Evolutionary conservation across 2,329 filamentous ascomycete species (phyloP).

Genomic region (Phaeophleospora eucalypticola): DNA sequence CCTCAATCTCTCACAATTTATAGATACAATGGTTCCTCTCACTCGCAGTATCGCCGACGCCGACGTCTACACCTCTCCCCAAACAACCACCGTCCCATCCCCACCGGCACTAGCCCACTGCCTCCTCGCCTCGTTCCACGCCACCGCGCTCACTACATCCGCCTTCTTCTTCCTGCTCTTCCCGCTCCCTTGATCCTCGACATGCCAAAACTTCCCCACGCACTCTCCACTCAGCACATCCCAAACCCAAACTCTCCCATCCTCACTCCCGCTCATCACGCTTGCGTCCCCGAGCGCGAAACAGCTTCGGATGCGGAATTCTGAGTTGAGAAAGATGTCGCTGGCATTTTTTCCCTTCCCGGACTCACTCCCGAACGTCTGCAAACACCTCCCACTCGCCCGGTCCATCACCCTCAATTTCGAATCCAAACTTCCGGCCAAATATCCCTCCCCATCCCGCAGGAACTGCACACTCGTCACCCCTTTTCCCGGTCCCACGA

Average conservation of each 20-base stretch:
- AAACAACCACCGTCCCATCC: slow-evolving; percentile 41
- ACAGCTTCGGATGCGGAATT: slow-evolving; percentile 69
- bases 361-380: slow-evolving; percentile 59
- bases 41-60: no score
- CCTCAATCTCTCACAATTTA: no score
- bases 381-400: slow-evolving; percentile 66
- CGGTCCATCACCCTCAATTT: slow-evolving; percentile 78
- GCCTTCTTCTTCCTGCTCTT: slow-evolving; percentile 36
- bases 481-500: slow-evolving; percentile 46
- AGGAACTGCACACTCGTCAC: slow-evolving; percentile 75
- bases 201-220: slow-evolving; percentile 56
- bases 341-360: no score
- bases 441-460: slow-evolving; percentile 66
- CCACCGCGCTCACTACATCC: slow-evolving; percentile 47
- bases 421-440: slow-evolving; percentile 73
- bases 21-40: no score
- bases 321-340: slow-evolving; percentile 60
- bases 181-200: slow-evolving; percentile 17
- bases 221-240: slow-evolving; percentile 72
- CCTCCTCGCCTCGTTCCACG: slow-evolving; percentile 43
- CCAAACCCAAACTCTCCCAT: slow-evolving; percentile 73
- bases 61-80: no score
- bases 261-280: slow-evolving; percentile 77
- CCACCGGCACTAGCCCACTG: slow-evolving; percentile 49
- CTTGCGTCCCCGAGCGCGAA: slow-evolving; percentile 73